Percentiles rank a stretch among this genome's conserved stretches.
phyloP scores from a whole-genome alignment of 2,329 filamentous ascomycete species.

The Microcera coccophila region DNA sequence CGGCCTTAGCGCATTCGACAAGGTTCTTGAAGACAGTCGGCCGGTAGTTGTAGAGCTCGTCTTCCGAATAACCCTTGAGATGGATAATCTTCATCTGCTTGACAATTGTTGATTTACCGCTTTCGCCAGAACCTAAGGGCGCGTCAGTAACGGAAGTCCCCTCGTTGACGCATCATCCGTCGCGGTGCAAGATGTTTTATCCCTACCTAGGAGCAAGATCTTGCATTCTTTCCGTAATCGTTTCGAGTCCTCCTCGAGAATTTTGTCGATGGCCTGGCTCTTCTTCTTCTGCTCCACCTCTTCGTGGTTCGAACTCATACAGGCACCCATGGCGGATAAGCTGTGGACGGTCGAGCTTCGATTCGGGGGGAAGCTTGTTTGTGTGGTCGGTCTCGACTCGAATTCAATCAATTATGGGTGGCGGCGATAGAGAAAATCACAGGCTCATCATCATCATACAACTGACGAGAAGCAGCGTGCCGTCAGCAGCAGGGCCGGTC shows the following conservation, averaged over 20 bases:
- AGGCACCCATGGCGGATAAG: conserved; percentile 72
- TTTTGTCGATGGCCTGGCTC: conserved; percentile 92
- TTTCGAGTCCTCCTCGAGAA: conserved; percentile 90
- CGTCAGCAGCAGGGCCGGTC: not conserved
- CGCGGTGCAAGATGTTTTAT: conserved; percentile 9
- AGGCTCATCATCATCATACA: conserved; percentile 21
- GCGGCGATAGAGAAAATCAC: conserved; percentile 18
- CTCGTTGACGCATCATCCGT: not conserved
- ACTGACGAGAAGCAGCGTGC: not conserved
- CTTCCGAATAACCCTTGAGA: conserved; percentile 91
- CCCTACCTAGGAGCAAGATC: conserved; percentile 85
- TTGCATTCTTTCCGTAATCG: conserved; percentile 96
- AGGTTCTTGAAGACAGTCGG: conserved; percentile 98
- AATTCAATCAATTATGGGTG: conserved; percentile 8
- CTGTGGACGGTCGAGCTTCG: conserved; percentile 13
- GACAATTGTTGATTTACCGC: conserved; percentile 97
- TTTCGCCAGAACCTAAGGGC: conserved; percentile 82
- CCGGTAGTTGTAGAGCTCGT: conserved; percentile 90
- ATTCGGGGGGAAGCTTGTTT: conserved; percentile 9
- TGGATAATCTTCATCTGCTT: conserved; percentile 99
- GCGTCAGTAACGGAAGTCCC: conserved; percentile 15
- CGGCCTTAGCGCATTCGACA: conserved; percentile 90
- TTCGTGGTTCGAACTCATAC: conserved; percentile 84
- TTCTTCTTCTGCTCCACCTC: conserved; percentile 92
- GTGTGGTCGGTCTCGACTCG: conserved; percentile 5